Evolutionary conservation across 2,329 filamentous ascomycete genomes (phyloP).

Genomic region (Incumbomyces lentus): DNA sequence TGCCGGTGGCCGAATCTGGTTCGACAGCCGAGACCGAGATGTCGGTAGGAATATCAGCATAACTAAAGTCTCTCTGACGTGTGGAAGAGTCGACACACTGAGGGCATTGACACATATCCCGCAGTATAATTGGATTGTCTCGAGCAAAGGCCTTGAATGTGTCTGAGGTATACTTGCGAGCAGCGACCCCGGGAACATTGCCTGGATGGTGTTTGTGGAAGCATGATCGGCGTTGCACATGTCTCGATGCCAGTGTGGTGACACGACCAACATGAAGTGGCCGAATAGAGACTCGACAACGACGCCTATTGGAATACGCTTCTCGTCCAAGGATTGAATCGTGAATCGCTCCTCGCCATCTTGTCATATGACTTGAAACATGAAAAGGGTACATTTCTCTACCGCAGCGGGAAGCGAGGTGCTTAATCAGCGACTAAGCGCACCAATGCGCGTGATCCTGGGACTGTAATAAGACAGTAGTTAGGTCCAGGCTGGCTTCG

Average conservation of each 20-base stretch:
- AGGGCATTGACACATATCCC: constrained; percentile 46
- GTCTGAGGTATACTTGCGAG: constrained; percentile 1
- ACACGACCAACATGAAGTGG: no score
- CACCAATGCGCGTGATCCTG: no score
- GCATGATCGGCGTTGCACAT: background rate
- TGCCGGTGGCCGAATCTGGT: constrained; percentile 31
- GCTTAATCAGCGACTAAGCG: background rate
- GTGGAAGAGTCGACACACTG: constrained; percentile 48
- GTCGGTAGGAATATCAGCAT: constrained; percentile 49
- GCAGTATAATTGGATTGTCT: constrained; percentile 28
- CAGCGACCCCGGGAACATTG: background rate
- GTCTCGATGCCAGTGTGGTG: background rate
- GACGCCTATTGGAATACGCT: no score
- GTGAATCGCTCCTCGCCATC: background rate
- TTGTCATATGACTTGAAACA: constrained; percentile 1
- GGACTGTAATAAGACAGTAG: no score
- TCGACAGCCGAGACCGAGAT: constrained; percentile 33
- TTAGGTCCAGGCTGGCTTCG: no score
- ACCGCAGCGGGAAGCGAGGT: background rate
- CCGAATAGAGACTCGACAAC: no score
- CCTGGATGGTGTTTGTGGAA: background rate
- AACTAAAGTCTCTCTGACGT: constrained; percentile 54
- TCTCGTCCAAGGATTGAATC: no score
- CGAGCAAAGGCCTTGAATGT: constrained; percentile 2
- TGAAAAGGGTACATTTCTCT: background rate